Conservation (phyloP, 208 protist genomes). For the Acanthamoeba royreba region DNA sequence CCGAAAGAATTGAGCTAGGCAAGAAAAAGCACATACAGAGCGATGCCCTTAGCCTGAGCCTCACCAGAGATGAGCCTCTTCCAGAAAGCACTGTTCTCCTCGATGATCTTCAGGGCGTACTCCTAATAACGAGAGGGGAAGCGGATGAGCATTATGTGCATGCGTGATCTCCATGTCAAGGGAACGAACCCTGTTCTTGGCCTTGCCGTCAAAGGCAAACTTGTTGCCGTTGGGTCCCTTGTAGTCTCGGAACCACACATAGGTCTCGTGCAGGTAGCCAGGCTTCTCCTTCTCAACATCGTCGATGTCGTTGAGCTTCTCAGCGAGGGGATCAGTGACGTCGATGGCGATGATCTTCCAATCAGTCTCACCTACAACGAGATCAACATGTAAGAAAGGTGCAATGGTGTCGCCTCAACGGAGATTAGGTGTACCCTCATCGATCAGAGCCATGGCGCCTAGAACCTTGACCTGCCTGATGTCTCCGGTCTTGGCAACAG, state of each 20-base stretch:
- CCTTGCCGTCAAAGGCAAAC: constrained; percentile 78
- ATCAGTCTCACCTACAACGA: constrained; percentile 74
- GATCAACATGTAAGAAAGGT: background rate
- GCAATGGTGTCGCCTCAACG: background rate
- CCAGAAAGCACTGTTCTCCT: constrained; percentile 75
- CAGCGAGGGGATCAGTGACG: constrained; percentile 73
- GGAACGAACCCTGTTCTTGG: constrained; percentile 55
- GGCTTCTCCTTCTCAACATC: constrained; percentile 74
- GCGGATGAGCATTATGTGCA: no score
- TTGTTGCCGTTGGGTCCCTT: constrained; percentile 80
- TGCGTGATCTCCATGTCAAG: background rate
- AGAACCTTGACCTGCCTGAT: constrained; percentile 74
- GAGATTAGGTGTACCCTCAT: constrained; percentile 77
- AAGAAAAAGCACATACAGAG: background rate
- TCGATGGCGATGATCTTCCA: constrained; percentile 81
- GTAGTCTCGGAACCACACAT: constrained; percentile 79
- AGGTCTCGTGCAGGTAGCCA: constrained; percentile 71
- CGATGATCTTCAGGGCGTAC: constrained; percentile 69
- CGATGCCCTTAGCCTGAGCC: background rate
- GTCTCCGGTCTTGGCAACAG: constrained; percentile 25
- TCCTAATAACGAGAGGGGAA: background rate
- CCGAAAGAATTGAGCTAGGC: no score
- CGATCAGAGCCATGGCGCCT: constrained; percentile 76
- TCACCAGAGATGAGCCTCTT: constrained; percentile 59
- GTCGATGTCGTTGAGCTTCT: constrained; percentile 74